Evolutionary conservation across 768 basidiomycete genomes (phyloP).

Genomic region (Mycena latifolia): DNA sequence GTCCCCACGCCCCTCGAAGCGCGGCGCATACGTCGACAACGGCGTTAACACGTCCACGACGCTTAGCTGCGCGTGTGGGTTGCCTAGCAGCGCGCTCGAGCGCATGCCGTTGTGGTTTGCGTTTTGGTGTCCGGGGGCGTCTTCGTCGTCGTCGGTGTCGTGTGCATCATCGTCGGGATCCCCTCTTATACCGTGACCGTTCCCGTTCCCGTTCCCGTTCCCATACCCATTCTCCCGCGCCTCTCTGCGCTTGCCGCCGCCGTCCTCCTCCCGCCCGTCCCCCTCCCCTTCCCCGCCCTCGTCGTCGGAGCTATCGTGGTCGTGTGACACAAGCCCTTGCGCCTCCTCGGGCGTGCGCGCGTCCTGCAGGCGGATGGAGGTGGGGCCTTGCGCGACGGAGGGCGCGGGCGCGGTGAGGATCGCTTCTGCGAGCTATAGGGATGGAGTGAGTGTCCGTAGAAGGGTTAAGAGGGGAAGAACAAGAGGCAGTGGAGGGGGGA

Average conservation of each 20-base stretch:
- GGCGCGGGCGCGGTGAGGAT: constrained; percentile 76
- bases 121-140: too few species aligned
- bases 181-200: constrained; percentile 11
- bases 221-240: not conserved
- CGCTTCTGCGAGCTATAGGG: constrained; percentile 82
- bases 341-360: constrained; percentile 55
- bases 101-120: not conserved
- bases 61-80: constrained; percentile 63
- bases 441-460: not conserved
- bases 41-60: constrained; percentile 52
- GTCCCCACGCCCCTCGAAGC: constrained; percentile 15
- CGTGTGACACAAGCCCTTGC: constrained; percentile 29
- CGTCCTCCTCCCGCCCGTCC: too few species aligned
- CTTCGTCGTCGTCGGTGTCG: too few species aligned
- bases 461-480: constrained; percentile 1
- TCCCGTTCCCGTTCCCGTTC: not conserved
- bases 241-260: too few species aligned
- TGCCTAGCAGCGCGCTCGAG: constrained; percentile 48
- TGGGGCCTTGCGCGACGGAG: constrained; percentile 43
- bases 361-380: constrained; percentile 59
- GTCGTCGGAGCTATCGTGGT: constrained; percentile 5
- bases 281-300: constrained; percentile 4
- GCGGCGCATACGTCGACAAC: constrained; percentile 20
- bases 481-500: not conserved
- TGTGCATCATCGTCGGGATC: not conserved